A percentile compares a stretch with the other conserved stretches of the same genome.
Evolutionary conservation across 2,329 filamentous ascomycete species (phyloP).

Genomic region (Nothopassalora personata): DNA sequence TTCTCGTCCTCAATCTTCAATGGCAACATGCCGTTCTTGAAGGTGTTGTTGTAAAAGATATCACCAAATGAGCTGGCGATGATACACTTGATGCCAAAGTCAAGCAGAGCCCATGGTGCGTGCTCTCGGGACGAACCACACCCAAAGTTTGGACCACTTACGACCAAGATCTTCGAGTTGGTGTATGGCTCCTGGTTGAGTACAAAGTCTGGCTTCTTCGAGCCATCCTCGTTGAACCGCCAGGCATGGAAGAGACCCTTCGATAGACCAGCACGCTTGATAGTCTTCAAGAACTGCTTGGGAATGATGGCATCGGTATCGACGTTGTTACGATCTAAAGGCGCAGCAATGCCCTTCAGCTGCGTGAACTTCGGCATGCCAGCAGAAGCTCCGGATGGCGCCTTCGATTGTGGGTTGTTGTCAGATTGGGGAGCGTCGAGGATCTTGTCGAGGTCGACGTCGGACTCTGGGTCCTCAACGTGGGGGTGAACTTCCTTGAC

Average conservation of each 20-base stretch:
- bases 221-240: slow-evolving; percentile 64
- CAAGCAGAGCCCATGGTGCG: slow-evolving; percentile 91
- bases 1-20: slow-evolving; percentile 65
- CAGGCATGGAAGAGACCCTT: slow-evolving; percentile 80
- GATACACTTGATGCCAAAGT: slow-evolving; percentile 91
- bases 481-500: slow-evolving; percentile 54
- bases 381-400: slow-evolving; percentile 44
- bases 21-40: slow-evolving; percentile 99
- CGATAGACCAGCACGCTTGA: slow-evolving; percentile 93
- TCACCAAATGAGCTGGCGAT: slow-evolving; percentile 85
- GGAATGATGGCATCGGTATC: slow-evolving; percentile 99
- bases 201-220: slow-evolving; percentile 74
- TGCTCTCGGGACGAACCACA: slow-evolving; percentile 91
- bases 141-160: slow-evolving; percentile 89
- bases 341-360: slow-evolving; percentile 81
- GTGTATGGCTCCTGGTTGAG: slow-evolving; percentile 88
- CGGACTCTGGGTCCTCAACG: slow-evolving; percentile 54
- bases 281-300: slow-evolving; percentile 98
- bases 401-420: slow-evolving; percentile 52
- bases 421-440: slow-evolving; percentile 58
- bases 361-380: slow-evolving; percentile 80
- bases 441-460: slow-evolving; percentile 60
- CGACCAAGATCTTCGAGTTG: slow-evolving; percentile 79
- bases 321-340: slow-evolving; percentile 81
- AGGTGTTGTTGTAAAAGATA: slow-evolving; percentile 99